phyloP scores from a whole-genome alignment of 257 asterid genomes.

The Gentiana straminea region DNA sequence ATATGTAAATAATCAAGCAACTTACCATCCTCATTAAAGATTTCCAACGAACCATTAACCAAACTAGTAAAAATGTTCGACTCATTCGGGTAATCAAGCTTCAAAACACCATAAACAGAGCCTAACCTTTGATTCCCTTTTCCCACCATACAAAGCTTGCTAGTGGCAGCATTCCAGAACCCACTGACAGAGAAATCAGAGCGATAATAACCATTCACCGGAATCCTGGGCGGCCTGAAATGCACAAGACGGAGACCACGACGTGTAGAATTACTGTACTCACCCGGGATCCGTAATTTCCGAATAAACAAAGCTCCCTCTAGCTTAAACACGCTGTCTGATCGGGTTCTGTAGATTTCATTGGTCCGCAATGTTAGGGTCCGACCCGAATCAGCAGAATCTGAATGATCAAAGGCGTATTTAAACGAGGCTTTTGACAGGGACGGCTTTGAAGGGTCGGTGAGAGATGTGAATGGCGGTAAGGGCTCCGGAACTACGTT shows the following conservation, averaged over 20 bases:
- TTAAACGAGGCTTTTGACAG: slow-evolving; percentile 31
- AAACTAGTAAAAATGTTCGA: slow-evolving; percentile 52
- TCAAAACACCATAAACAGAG: slow-evolving; percentile 41
- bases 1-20: slow-evolving; percentile 23
- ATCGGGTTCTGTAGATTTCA: slow-evolving; percentile 36
- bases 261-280: slow-evolving; percentile 32
- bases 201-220: slow-evolving; percentile 19
- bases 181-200: slow-evolving; percentile 37
- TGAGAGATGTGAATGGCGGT: slow-evolving; percentile 25
- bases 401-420: slow-evolving; percentile 12
- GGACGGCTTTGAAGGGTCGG: slow-evolving; percentile 18
- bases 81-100: slow-evolving; percentile 63
- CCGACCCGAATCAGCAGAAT: slow-evolving; percentile 7
- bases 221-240: slow-evolving; percentile 59
- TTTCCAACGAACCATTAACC: slow-evolving; percentile 62
- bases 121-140: slow-evolving; percentile 31
- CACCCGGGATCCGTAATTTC: slow-evolving; percentile 5
- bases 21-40: slow-evolving; percentile 16
- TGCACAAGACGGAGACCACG: slow-evolving; percentile 56
- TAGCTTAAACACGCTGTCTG: slow-evolving; percentile 39
- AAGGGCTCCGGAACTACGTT: slow-evolving; percentile 34
- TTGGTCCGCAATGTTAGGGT: slow-evolving; percentile 30
- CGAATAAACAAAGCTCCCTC: slow-evolving; percentile 31
- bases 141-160: slow-evolving; percentile 85
- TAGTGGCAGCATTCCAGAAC: slow-evolving; percentile 64